A percentile compares a stretch with the other conserved stretches of the same genome.
Conservation (phyloP, 1,284 basidiomycete species). For the Pseudozyma thailandica region DNA sequence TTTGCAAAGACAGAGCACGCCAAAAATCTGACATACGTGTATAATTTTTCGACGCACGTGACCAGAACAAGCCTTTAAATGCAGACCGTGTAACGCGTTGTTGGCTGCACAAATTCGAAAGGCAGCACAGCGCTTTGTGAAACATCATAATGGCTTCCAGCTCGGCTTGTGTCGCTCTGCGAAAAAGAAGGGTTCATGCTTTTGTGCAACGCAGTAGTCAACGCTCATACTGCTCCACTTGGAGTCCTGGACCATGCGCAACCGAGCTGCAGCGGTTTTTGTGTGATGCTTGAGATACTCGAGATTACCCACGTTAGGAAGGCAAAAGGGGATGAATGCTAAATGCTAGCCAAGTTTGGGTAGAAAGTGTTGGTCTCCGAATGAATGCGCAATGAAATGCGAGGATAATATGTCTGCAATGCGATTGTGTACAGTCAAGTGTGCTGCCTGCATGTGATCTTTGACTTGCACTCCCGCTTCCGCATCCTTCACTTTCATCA, state of each 20-base stretch:
- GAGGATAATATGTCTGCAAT: neutral
- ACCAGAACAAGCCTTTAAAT: neutral
- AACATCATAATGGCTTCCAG: too few species aligned
- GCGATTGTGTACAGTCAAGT: neutral
- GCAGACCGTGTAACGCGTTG: conserved; percentile 26
- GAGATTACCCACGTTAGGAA: too few species aligned
- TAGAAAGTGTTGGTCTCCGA: too few species aligned
- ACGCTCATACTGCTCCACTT: too few species aligned
- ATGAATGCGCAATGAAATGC: conserved; percentile 1
- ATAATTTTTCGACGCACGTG: conserved; percentile 10
- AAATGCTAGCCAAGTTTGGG: too few species aligned
- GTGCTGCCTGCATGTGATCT: neutral
- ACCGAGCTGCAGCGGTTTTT: too few species aligned
- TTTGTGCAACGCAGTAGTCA: neutral
- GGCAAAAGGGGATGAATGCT: too few species aligned
- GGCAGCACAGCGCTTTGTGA: conserved; percentile 10
- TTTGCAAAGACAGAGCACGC: too few species aligned
- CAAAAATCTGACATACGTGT: conserved; percentile 15
- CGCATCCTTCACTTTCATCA: conserved; percentile 12
- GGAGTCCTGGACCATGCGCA: too few species aligned
- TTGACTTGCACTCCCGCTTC: conserved; percentile 3
- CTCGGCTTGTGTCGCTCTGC: conserved; percentile 19
- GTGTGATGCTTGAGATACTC: neutral
- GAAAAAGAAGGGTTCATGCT: conserved; percentile 6
- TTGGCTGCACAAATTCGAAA: neutral